Evolutionary conservation across 805 yeast species (phyloP).

Genomic region (Suhomyces pyralidae): DNA sequence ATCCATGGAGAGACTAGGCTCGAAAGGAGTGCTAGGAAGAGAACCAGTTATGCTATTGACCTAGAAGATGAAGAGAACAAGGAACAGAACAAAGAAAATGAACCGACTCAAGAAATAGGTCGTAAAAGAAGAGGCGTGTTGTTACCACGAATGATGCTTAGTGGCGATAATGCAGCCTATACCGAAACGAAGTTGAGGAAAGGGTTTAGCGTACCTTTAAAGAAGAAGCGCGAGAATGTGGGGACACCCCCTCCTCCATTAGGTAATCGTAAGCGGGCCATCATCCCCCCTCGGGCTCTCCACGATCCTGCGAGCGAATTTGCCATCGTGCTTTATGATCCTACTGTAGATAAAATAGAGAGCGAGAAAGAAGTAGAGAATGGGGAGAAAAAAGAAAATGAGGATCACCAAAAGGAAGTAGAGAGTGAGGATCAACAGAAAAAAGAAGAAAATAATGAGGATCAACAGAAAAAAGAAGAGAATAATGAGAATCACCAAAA

Average conservation of each 20-base stretch:
- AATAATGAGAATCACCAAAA: no score
- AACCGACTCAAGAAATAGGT: constrained; percentile 26
- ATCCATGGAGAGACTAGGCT: constrained; percentile 1
- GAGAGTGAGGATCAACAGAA: constrained; percentile 2
- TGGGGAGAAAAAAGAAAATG: not conserved
- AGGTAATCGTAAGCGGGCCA: constrained; percentile 71
- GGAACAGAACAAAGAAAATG: constrained; percentile 9
- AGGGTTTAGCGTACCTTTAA: constrained; percentile 63
- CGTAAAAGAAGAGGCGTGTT: constrained; percentile 51
- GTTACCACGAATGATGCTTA: constrained; percentile 50
- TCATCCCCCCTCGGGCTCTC: constrained; percentile 83
- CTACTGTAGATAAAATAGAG: constrained; percentile 70
- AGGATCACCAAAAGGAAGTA: no score
- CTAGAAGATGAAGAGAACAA: constrained; percentile 15
- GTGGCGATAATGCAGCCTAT: constrained; percentile 30
- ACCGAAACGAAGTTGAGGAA: constrained; percentile 38
- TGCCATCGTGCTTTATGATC: constrained; percentile 93
- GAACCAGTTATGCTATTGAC: constrained; percentile 29
- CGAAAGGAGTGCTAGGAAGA: constrained; percentile 24
- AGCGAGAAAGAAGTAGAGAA: constrained; percentile 10
- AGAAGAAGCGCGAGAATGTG: constrained; percentile 31
- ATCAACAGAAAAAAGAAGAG: constrained; percentile 4
- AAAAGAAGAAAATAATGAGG: not conserved
- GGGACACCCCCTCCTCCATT: constrained; percentile 70
- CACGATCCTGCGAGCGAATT: constrained; percentile 93